Evolutionary conservation across 352 stramenopile genomes (phyloP), one percentile per base, ranked within the genome.

Genomic region (Pythium pectinolyticum): DNA sequence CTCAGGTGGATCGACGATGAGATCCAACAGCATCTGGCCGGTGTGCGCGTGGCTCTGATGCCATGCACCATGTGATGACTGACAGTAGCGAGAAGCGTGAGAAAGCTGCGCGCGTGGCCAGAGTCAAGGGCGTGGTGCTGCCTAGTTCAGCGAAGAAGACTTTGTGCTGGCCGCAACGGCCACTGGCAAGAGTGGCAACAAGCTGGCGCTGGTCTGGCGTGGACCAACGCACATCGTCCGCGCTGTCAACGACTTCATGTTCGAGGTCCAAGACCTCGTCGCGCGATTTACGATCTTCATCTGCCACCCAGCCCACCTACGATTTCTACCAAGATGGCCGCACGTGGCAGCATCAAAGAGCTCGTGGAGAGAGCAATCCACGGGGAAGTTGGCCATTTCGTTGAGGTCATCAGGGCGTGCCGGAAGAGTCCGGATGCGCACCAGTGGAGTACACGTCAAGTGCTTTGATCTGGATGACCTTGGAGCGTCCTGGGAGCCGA

Each of bases 401-500:
- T 57, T 2, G 50, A 57, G 32, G 34, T n/a, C 8, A 27, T 55
- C 7, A 5, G n/a, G 4, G 40, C 37, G 28, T 68, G 49, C 32
- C 56, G 63, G 2, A 20, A 68, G 17, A 31, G 43, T 15, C 35
- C 61, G 11, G 49, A 22, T 7, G 63, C 52, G 17, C 22, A 58
- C 17, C 32, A 51, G 14, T 71, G 62, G 51, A 39, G 28, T 71
- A 14, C 31, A 51, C 5, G 57, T 72, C 19, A 60, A 75, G 32
- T 72, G 67, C 57, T 35, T 65, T 22, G 67, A 63, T 15, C 51
- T 75, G 2, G 67, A 75, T 7, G 67, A 72, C 39, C 30, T 57
- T 15, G 58, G 72, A 32, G 31, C 53, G 3, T 60, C 59, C 1
- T 72, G 57, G 67, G 57, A 75, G 48, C 57, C 51, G n/a, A n/a